Base-by-base conservation (phyloP, 176 grass and related monocot genomes). In the Leersia perrieri region DNA sequence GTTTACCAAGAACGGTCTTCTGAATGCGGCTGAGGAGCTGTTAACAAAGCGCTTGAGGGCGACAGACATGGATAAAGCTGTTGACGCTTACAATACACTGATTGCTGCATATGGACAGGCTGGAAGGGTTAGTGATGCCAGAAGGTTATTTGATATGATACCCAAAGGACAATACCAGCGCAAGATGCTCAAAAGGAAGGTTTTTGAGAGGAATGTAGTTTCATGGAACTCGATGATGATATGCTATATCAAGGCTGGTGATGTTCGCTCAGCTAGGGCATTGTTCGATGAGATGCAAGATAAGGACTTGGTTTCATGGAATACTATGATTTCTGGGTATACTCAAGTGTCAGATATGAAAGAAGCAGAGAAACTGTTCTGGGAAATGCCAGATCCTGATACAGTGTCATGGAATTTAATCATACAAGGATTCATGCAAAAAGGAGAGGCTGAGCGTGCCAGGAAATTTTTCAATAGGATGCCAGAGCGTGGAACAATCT, bases 151-250 rank as follows among this genome's bases (percentile, higher is more conserved):
- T 55, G 87, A 89, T 72, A 84, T 84, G 81, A 91, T 94, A 72
- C 92, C 89, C 8, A 66, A 38, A 66, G n/a, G 33, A 49, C 74
- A 72, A 44, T 22, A 4, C 60, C 80, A 30, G 28, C 34, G 25
- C 31, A 82, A 65, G n/a, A 75, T 6, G 23, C 12, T 16, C 49
- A 47, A 71, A 34, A 62, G 8, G 9, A 78, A 28, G 58, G 34
- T 62, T 3, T 91, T 94, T 72, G 62, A 89, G 77, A 84, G 86
- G 73, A 91, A 94, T 76, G 63, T 68, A n/a, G 88, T 94, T 38
- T 94, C 86, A 33, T 89, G 86, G 86, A 94, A 94, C 84, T 88
- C 92, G 15, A 91, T 94, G 83, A 89, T 91, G 74, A 87, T 91
- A 86, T 89, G 92, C 73, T 91, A 94, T 61, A 76, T 84, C 9